phyloP scores from a whole-genome alignment of 805 yeast genomes.

The Metschnikowia borealis region DNA sequence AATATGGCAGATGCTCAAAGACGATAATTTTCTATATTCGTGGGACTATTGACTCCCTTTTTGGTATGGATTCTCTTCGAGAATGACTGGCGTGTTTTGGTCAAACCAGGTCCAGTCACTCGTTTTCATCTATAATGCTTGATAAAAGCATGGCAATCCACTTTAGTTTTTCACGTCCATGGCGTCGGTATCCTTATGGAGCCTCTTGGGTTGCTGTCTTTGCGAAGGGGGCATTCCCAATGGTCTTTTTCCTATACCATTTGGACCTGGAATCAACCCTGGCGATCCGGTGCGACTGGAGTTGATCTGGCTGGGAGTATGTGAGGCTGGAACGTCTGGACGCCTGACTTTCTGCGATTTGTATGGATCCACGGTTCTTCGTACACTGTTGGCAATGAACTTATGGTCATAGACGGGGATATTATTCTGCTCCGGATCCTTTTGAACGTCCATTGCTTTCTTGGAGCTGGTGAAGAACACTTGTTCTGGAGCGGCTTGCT shows the following conservation, averaged over 20 bases:
- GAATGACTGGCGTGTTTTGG: too few relatives aligned
- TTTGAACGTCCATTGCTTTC: slow-evolving; percentile 18
- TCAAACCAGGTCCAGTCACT: too few relatives aligned
- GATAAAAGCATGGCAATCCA: neutral
- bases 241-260: slow-evolving; percentile 23
- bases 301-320: slow-evolving; percentile 12
- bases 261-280: neutral
- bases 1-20: too few relatives aligned
- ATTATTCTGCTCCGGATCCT: slow-evolving; percentile 28
- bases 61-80: too few relatives aligned
- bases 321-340: slow-evolving; percentile 21
- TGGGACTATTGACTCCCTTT: too few relatives aligned
- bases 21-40: too few relatives aligned
- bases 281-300: slow-evolving; percentile 6
- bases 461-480: slow-evolving; percentile 20
- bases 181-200: slow-evolving; percentile 18
- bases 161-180: neutral
- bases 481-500: slow-evolving; percentile 11
- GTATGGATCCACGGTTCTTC: slow-evolving; percentile 58
- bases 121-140: too few relatives aligned
- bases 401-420: slow-evolving; percentile 53
- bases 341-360: slow-evolving; percentile 63
- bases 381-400: slow-evolving; percentile 46
- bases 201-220: slow-evolving; percentile 23
- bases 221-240: slow-evolving; percentile 34